Evolutionary conservation across 441 rosid species (phyloP).

Genomic region (Hypseocharis bilobata): DNA sequence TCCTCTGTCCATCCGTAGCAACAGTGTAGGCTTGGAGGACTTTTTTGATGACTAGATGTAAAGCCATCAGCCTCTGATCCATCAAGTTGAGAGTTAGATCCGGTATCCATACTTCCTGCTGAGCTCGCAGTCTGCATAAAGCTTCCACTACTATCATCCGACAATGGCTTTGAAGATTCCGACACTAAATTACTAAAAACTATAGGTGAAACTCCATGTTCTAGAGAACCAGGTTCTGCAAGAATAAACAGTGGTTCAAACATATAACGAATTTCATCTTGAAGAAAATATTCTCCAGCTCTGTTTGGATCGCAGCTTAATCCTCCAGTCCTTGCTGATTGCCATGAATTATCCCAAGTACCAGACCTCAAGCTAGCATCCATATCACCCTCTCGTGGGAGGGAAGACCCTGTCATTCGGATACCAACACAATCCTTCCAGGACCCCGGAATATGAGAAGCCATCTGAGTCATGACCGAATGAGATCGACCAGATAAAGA

Average conservation of each 20-base stretch:
- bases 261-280: slow-evolving; percentile 66
- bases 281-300: slow-evolving; percentile 60
- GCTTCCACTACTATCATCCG: slow-evolving; percentile 64
- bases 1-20: slow-evolving; percentile 99
- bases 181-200: slow-evolving; percentile 40
- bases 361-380: slow-evolving; percentile 73
- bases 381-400: slow-evolving; percentile 81
- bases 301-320: slow-evolving; percentile 69
- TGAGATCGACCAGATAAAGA: slow-evolving; percentile 64
- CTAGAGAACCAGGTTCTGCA: slow-evolving; percentile 91
- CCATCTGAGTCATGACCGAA: slow-evolving; percentile 49
- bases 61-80: slow-evolving; percentile 56
- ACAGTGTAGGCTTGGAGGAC: slow-evolving; percentile 81
- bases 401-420: slow-evolving; percentile 72
- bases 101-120: slow-evolving; percentile 48
- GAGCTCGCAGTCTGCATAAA: slow-evolving; percentile 50
- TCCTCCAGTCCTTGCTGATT: slow-evolving; percentile 63
- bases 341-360: slow-evolving; percentile 94
- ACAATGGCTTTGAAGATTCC: slow-evolving; percentile 50
- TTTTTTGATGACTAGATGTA: slow-evolving; percentile 47
- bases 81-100: slow-evolving; percentile 63
- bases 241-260: slow-evolving; percentile 97
- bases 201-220: slow-evolving; percentile 64
- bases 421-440: slow-evolving; percentile 91
- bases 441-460: slow-evolving; percentile 53